A percentile compares a stretch with the other conserved stretches of the same genome.
phyloP scores from a whole-genome alignment of 805 yeast species.

The Myxozyma neotropica region DNA sequence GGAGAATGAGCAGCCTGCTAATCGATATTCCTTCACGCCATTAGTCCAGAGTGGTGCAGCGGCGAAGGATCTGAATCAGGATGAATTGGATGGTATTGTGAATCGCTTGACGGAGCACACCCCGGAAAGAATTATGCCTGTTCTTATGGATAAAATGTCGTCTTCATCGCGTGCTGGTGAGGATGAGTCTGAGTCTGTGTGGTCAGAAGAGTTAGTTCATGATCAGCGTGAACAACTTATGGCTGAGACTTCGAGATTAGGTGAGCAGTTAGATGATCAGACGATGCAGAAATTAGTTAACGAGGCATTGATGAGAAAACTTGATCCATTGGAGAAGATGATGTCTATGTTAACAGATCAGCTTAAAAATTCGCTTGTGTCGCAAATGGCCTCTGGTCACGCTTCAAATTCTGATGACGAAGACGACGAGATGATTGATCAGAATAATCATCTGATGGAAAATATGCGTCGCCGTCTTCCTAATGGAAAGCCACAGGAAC shows the following conservation, averaged over 20 bases:
- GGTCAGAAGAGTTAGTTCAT: constrained; percentile 13
- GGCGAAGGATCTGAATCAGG: constrained; percentile 21
- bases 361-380: constrained; percentile 7
- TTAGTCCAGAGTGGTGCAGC: constrained; percentile 27
- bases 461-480: background rate
- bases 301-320: constrained; percentile 24
- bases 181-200: constrained; percentile 21
- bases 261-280: constrained; percentile 6
- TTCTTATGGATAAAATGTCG: background rate
- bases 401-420: constrained; percentile 24
- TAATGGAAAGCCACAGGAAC: background rate
- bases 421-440: constrained; percentile 13
- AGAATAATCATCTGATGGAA: background rate
- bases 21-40: constrained; percentile 22
- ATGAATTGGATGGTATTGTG: constrained; percentile 27
- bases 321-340: constrained; percentile 26
- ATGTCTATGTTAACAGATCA: constrained; percentile 27
- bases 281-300: constrained; percentile 13
- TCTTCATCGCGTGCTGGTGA: constrained; percentile 2
- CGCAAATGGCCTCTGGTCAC: background rate
- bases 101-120: constrained; percentile 23
- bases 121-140: constrained; percentile 7
- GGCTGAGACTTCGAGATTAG: constrained; percentile 9
- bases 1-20: background rate
- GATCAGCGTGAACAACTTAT: constrained; percentile 11